Conservation (phyloP, 2,329 filamentous ascomycete genomes). For the Fusarium multiceps region DNA sequence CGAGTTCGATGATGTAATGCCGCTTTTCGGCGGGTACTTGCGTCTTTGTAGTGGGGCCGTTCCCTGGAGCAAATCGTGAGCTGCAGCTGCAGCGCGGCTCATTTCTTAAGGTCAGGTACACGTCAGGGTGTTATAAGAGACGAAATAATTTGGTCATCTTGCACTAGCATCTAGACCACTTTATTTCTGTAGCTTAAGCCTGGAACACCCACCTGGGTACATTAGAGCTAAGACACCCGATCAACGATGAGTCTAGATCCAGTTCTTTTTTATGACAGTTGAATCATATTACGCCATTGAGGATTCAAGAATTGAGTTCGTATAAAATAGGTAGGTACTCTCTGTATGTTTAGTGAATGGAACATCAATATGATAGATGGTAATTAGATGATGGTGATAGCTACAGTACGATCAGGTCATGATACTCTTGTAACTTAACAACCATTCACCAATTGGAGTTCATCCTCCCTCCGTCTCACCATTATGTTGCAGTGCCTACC, state of each 20-base stretch:
- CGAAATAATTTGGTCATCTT: too few relatives aligned
- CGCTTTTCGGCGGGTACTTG: conserved; percentile 18
- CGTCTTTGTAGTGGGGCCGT: conserved; percentile 14
- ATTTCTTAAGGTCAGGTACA: neutral
- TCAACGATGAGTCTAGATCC: conserved; percentile 17
- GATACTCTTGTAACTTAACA: neutral
- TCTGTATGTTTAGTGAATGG: neutral
- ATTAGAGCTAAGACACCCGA: conserved; percentile 6
- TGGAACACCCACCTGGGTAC: neutral
- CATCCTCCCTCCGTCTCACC: neutral
- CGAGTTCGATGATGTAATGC: conserved; percentile 45
- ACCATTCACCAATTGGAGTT: neutral
- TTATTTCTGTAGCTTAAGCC: too few relatives aligned
- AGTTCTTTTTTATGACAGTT: conserved; percentile 1
- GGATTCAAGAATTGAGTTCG: neutral
- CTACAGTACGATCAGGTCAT: neutral
- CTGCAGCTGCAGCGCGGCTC: conserved; percentile 28
- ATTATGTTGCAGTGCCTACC: neutral
- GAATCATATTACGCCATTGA: conserved; percentile 20
- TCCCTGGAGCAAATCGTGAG: conserved; percentile 22
- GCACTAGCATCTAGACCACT: too few relatives aligned
- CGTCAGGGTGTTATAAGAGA: too few relatives aligned
- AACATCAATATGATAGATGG: neutral
- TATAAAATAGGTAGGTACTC: neutral
- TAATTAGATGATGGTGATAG: neutral